Evolutionary conservation across 1,284 basidiomycete genomes (phyloP).

Genomic region (Leccinum pallidistipes): DNA sequence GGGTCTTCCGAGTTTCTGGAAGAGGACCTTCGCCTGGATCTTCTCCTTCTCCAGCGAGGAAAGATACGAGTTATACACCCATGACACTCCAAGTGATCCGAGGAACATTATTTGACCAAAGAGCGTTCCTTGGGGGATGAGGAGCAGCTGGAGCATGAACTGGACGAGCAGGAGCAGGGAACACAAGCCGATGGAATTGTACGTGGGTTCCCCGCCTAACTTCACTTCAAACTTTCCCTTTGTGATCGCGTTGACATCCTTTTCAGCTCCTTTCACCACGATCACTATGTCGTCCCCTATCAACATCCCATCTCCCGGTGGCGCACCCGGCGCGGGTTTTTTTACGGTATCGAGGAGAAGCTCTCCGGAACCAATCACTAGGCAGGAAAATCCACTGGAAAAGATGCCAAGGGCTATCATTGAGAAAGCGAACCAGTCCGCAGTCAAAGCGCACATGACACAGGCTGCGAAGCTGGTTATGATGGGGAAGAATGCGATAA

Average conservation of each 20-base stretch:
- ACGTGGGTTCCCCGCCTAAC: conserved; percentile 19
- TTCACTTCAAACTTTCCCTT: conserved; percentile 27
- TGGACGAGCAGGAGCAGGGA: conserved; percentile 33
- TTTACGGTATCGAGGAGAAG: conserved; percentile 14
- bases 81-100: conserved; percentile 29
- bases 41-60: conserved; percentile 35
- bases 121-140: conserved; percentile 24
- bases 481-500: conserved; percentile 26
- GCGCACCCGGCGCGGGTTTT: conserved; percentile 22
- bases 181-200: conserved; percentile 24
- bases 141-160: conserved; percentile 31
- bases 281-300: conserved; percentile 22
- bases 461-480: conserved; percentile 22
- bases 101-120: conserved; percentile 37
- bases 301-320: conserved; percentile 28
- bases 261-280: conserved; percentile 30
- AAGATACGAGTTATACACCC: conserved; percentile 34
- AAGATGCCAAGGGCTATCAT: conserved; percentile 36
- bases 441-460: conserved; percentile 21
- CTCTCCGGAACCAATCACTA: conserved; percentile 33
- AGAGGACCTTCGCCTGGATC: conserved; percentile 27
- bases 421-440: conserved; percentile 30
- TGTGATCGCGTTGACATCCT: conserved; percentile 30
- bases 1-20: conserved; percentile 20
- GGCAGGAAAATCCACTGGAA: conserved; percentile 28